Percentiles rank a stretch among this genome's conserved stretches.
Evolutionary conservation across 495 filamentous ascomycete genomes (phyloP).

Genomic region (Xylaria scruposa): DNA sequence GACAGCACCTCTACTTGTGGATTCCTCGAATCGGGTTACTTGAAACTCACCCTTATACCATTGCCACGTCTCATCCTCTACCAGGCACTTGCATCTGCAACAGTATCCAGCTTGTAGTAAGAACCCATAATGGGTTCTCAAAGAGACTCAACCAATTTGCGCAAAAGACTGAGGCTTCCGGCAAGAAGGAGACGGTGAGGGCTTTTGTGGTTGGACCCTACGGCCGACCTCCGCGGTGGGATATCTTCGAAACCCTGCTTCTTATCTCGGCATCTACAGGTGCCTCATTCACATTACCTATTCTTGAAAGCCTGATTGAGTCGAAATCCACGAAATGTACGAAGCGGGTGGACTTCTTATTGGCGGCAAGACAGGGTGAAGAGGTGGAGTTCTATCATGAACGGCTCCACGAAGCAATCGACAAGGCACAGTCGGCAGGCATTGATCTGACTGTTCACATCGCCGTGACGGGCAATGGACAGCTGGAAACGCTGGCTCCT

Average conservation of each 20-base stretch:
- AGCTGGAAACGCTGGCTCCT: conserved; percentile 30
- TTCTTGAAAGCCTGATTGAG: conserved; percentile 60
- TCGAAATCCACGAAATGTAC: conserved; percentile 58
- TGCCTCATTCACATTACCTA: conserved; percentile 62
- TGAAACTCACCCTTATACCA: conserved; percentile 85
- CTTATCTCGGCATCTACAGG: conserved; percentile 66
- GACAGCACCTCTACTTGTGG: conserved; percentile 81
- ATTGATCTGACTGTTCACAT: conserved; percentile 55
- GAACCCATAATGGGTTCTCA: conserved; percentile 75
- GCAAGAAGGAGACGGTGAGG: conserved; percentile 45
- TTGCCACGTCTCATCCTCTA: conserved; percentile 59
- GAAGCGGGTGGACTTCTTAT: conserved; percentile 71
- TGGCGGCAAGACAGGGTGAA: conserved; percentile 72
- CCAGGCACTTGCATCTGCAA: conserved; percentile 58
- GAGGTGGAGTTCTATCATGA: conserved; percentile 74
- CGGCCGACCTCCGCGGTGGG: conserved; percentile 60
- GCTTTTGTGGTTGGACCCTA: conserved; percentile 64
- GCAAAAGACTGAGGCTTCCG: conserved; percentile 49
- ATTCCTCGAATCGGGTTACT: conserved; percentile 70
- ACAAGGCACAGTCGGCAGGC: conserved; percentile 55
- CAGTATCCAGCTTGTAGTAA: conserved; percentile 74
- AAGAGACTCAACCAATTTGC: conserved; percentile 69
- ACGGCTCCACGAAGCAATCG: conserved; percentile 63
- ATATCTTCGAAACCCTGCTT: conserved; percentile 65
- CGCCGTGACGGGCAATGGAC: conserved; percentile 60